Evolutionary conservation across 768 basidiomycete species (phyloP).

Genomic region (Lanmaoa rubissima): DNA sequence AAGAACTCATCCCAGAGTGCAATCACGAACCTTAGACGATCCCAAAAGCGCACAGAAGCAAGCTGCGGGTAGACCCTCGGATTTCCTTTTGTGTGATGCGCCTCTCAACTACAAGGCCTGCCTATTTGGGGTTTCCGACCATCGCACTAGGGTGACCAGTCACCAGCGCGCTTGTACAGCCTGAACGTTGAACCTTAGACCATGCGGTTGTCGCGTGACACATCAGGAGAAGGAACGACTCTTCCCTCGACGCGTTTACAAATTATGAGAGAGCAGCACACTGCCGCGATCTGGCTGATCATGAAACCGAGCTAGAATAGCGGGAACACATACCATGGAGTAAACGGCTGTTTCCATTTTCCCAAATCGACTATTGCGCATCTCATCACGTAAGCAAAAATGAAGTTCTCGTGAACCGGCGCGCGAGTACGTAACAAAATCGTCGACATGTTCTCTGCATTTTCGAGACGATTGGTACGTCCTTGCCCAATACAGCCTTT

Average conservation of each 20-base stretch:
- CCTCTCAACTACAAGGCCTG: slow-evolving; percentile 8
- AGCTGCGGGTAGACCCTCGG: background rate
- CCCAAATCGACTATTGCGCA: too few species aligned
- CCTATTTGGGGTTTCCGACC: slow-evolving; percentile 12
- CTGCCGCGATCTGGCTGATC: too few species aligned
- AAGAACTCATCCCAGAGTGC: background rate
- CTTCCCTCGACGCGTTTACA: too few species aligned
- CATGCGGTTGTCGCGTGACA: slow-evolving; percentile 14
- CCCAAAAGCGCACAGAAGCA: background rate
- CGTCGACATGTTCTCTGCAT: slow-evolving; percentile 36
- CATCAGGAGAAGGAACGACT: background rate
- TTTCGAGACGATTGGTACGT: slow-evolving; percentile 36
- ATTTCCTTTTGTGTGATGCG: background rate
- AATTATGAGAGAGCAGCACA: background rate
- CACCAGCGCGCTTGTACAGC: background rate
- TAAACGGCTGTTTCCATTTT: background rate
- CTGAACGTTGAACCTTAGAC: background rate
- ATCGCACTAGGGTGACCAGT: background rate
- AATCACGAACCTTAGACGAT: slow-evolving; percentile 4
- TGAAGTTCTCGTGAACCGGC: background rate
- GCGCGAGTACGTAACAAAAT: background rate
- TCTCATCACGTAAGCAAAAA: slow-evolving; percentile 7
- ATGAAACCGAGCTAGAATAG: too few species aligned
- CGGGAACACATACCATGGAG: too few species aligned
- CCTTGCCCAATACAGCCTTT: background rate